These are phyloP conservation scores for Fusarium bulbicola DNA, from an alignment of 2,329 filamentous ascomycete species.

Conservation along the genomic window DNA sequence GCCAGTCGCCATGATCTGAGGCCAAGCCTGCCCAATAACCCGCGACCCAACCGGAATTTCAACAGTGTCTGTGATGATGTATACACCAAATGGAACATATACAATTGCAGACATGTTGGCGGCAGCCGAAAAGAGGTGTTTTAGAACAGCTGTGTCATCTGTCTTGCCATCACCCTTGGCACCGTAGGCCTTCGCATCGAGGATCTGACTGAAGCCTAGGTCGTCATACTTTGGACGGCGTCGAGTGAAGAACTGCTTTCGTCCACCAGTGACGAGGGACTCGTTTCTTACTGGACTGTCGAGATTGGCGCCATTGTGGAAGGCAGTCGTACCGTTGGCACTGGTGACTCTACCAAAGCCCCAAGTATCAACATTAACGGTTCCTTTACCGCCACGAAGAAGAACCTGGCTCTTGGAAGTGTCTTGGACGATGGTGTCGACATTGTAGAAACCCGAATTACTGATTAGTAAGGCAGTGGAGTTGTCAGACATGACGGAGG, in stretches of 20 bases:
- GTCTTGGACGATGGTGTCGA: constrained; percentile 14
- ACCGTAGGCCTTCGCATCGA: constrained; percentile 46
- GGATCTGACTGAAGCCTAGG: neutral
- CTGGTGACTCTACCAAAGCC: constrained; percentile 23
- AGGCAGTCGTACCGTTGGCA: constrained; percentile 7
- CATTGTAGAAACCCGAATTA: neutral
- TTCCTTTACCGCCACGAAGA: neutral
- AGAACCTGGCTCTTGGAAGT: constrained; percentile 3
- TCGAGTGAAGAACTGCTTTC: accelerated
- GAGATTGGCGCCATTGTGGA: constrained; percentile 12
- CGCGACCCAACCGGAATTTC: constrained; percentile 54
- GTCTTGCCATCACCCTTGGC: constrained; percentile 74
- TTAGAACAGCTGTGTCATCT: constrained; percentile 63
- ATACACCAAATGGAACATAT: constrained; percentile 57
- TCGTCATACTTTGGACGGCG: neutral
- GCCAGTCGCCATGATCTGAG: constrained; percentile 61
- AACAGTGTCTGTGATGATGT: constrained; percentile 57
- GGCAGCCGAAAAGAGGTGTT: constrained; percentile 43
- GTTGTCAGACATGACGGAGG: neutral
- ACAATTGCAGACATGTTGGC: constrained; percentile 47
- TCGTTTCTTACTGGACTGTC: neutral
- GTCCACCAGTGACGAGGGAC: neutral
- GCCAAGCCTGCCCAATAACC: constrained; percentile 58
- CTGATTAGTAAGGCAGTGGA: neutral
- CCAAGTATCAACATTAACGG: constrained; percentile 1